These are phyloP conservation scores for Metarhizium album DNA, from an alignment of 2,329 filamentous ascomycete genomes.

Conservation along the genomic window DNA sequence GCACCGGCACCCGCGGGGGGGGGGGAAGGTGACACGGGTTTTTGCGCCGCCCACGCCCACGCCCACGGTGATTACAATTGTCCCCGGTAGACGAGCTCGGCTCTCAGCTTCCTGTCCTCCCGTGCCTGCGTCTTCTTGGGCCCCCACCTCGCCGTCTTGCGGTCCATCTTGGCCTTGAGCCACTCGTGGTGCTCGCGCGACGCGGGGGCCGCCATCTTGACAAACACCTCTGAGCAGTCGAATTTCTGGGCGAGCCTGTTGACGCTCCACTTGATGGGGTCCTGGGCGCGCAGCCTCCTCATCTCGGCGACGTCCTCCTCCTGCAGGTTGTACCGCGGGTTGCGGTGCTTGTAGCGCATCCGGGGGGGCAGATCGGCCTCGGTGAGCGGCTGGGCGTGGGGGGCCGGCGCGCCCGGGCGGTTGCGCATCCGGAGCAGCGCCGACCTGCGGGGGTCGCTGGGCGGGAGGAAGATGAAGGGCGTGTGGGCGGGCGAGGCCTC, in stretches of 20 bases:
- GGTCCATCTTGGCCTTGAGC: conserved; percentile 34
- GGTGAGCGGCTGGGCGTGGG: conserved; percentile 6
- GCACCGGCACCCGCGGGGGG: no score
- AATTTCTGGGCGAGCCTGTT: conserved; percentile 41
- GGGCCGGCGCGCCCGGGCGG: conserved; percentile 15
- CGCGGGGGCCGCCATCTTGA: conserved; percentile 46
- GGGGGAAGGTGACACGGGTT: no score
- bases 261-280: conserved; percentile 47
- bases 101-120: conserved; percentile 44
- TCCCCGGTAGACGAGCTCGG: conserved; percentile 39
- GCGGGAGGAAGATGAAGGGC: conserved; percentile 56
- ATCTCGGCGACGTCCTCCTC: conserved; percentile 49
- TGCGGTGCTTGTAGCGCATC: conserved; percentile 24
- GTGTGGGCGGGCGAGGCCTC: conserved; percentile 50
- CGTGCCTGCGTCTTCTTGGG: conserved; percentile 41
- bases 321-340: conserved; percentile 40
- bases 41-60: no score
- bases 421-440: conserved; percentile 35
- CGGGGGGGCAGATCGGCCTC: conserved; percentile 23
- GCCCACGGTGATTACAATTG: conserved; percentile 29
- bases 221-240: conserved; percentile 44
- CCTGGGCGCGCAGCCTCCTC: conserved; percentile 38
- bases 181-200: conserved; percentile 35
- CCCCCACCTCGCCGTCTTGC: conserved; percentile 46
- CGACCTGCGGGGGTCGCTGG: conserved; percentile 40